Evolutionary conservation across 2,329 filamentous ascomycete species (phyloP).

Genomic region (Fusarium albosuccineum): DNA sequence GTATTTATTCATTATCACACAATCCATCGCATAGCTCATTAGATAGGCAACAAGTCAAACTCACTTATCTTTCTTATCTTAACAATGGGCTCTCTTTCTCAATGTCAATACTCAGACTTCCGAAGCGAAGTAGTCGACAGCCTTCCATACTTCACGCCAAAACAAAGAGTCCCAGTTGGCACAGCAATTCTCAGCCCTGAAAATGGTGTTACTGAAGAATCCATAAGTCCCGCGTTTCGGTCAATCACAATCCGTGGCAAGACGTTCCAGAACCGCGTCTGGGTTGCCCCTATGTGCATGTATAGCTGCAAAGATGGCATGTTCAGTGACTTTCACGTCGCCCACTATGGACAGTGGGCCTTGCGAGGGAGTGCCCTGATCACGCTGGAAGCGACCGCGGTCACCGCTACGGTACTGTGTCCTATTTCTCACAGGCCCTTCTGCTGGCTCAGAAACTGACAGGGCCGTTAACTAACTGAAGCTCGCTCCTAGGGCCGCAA

Average conservation of each 20-base stretch:
- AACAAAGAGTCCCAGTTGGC: background rate
- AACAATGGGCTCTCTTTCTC: background rate
- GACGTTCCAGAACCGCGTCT: constrained; percentile 25
- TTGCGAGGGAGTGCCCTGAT: constrained; percentile 11
- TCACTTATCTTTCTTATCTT: too few species aligned
- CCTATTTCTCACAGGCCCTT: background rate
- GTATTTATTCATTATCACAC: too few species aligned
- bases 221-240: background rate
- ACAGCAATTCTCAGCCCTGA: background rate
- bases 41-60: too few species aligned
- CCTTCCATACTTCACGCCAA: background rate
- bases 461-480: background rate
- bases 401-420: background rate
- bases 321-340: constrained; percentile 22
- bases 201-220: background rate
- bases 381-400: background rate
- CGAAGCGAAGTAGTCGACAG: background rate
- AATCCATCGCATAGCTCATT: too few species aligned
- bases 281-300: constrained; percentile 25
- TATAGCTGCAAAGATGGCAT: constrained; percentile 20
- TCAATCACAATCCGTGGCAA: constrained; percentile 15
- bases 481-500: background rate
- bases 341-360: constrained; percentile 19
- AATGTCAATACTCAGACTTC: background rate
- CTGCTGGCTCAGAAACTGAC: too few species aligned